These are phyloP conservation scores for Penicillium tannophilum DNA, from an alignment of 495 filamentous ascomycete species.

Conservation along the genomic window DNA sequence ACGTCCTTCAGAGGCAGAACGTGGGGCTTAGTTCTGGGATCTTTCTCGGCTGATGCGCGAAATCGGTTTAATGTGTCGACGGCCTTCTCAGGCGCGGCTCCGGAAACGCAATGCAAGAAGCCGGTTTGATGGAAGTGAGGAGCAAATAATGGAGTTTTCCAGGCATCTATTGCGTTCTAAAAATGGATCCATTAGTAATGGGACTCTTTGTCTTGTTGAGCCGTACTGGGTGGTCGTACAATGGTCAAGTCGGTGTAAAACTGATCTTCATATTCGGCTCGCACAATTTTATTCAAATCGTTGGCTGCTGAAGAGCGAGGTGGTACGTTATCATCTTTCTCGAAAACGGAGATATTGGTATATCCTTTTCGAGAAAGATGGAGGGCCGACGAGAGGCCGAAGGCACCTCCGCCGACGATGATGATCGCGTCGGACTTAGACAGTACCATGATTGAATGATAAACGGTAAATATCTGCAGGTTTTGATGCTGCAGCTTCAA, in stretches of 20 bases:
- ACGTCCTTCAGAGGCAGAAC: constrained; percentile 36
- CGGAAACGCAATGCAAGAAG: constrained; percentile 53
- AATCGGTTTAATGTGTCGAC: constrained; percentile 48
- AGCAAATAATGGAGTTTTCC: constrained; percentile 54
- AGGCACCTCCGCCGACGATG: constrained; percentile 51
- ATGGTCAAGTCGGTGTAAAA: constrained; percentile 53
- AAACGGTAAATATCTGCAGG: not conserved
- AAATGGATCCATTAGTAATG: not conserved
- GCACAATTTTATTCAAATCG: constrained; percentile 59
- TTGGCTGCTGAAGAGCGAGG: constrained; percentile 47
- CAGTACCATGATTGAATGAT: constrained; percentile 21
- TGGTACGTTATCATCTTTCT: constrained; percentile 22
- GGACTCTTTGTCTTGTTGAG: not conserved
- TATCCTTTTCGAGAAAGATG: constrained; percentile 51
- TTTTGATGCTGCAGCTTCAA: not conserved
- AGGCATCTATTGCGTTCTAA: constrained; percentile 51
- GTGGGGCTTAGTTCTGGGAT: constrained; percentile 37
- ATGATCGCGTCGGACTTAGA: constrained; percentile 26
- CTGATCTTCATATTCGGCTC: constrained; percentile 57
- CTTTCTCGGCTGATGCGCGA: constrained; percentile 40
- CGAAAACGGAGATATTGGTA: constrained; percentile 42
- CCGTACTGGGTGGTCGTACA: constrained; percentile 13
- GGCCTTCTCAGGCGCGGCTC: constrained; percentile 48
- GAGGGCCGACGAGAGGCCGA: constrained; percentile 53
- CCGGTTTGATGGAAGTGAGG: constrained; percentile 58